Evolutionary conservation across 345 rosid species (phyloP), one percentile per base, ranked within the genome.

Genomic region (Ceriops zippeliana): DNA sequence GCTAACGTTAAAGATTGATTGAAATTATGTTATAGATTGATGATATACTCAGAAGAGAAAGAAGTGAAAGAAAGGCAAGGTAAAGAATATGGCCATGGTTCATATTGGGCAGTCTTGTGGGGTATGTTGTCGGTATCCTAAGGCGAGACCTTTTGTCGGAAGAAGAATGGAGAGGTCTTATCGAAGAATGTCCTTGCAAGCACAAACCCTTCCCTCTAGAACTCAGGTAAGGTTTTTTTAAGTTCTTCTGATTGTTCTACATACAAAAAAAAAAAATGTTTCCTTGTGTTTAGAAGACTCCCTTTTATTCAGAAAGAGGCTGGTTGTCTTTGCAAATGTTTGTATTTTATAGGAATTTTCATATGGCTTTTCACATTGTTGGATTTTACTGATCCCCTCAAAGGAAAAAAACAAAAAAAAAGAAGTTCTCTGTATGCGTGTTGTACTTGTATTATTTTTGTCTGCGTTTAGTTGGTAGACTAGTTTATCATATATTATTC

Each of bases 131-230:
- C 49, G 11, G 11, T 52, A 49, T 60, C 82, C 79, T 58, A 61
- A 65, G 5, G 24, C 62, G 53, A 61, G 26, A 57, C 76, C 83
- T 13, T 16, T 63, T 52, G 24, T 73, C 68, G 64, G 66, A 52
- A 74, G 61, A 54, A 79, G 46, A 47, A 72, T 65, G 65, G 73
- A 51, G 59, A 80, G 70, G 67, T 71, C 78, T 75, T 69, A 24
- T 30, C 76, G 73, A 49, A 74, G 67, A 26, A 64, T 65, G 10
- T 80, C 79, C 68, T 70, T 85, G 72, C 83, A 76, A 75, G 82
- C 86, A 70, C 90, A 88, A 76, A 71, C 81, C 22, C 72, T 80
- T 82, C 87, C 87, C 15, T 80, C 97, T 70, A 84, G 84, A 84
- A 91, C 96, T 37, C 95, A 83, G 90, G 97, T 84, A 72, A 17